A percentile compares a stretch with the other conserved stretches of the same genome.
Conservation (phyloP, 163 green algal genomes). For the Smithsoniella earleae region DNA sequence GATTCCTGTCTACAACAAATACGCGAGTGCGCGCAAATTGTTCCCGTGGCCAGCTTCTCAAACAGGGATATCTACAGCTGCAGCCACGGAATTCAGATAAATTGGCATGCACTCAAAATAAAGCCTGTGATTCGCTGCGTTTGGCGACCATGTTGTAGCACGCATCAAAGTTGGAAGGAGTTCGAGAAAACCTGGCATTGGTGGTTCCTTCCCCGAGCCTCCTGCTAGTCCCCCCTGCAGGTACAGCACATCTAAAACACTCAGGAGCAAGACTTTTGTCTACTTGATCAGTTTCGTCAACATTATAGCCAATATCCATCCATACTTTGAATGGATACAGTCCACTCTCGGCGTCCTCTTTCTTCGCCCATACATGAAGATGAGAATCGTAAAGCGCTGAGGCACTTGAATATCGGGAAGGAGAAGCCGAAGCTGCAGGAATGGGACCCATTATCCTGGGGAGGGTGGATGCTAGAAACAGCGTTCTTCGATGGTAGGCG, state of each 20-base stretch:
- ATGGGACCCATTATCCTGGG: background rate
- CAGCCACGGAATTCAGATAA: too few relatives aligned
- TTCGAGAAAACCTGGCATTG: constrained; percentile 39
- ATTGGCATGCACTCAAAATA: too few relatives aligned
- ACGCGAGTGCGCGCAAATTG: too few relatives aligned
- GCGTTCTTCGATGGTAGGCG: background rate
- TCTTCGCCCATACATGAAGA: constrained; percentile 41
- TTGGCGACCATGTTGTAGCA: too few relatives aligned
- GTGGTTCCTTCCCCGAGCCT: constrained; percentile 29
- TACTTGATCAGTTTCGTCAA: background rate
- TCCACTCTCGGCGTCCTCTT: constrained; percentile 31
- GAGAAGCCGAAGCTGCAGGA: background rate
- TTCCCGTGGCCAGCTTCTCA: too few relatives aligned
- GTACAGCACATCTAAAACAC: background rate
- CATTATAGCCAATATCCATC: background rate
- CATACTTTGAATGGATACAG: constrained; percentile 37
- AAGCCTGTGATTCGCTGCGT: too few relatives aligned
- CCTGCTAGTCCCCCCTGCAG: constrained; percentile 31
- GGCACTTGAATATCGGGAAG: background rate
- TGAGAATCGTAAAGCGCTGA: constrained; percentile 32
- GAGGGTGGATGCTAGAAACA: background rate
- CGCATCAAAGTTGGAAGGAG: too few relatives aligned
- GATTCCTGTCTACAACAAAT: too few relatives aligned
- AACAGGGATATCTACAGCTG: too few relatives aligned
- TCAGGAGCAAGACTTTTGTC: background rate